These are phyloP conservation scores for Pseudonectria buxi DNA, from an alignment of 2,329 filamentous ascomycete species.

Conservation along the genomic window DNA sequence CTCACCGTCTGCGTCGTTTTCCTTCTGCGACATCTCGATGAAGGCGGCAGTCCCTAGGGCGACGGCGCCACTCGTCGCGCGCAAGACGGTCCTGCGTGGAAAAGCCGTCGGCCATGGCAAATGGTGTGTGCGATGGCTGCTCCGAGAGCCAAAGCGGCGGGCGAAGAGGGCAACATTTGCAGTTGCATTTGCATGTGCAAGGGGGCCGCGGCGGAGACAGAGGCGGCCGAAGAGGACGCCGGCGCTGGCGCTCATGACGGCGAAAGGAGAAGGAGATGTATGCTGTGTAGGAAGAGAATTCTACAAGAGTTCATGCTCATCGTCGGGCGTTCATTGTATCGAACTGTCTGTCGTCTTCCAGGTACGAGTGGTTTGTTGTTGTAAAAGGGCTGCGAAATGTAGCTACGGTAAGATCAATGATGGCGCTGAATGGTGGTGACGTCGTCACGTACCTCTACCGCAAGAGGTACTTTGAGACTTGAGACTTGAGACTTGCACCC, in stretches of 20 bases:
- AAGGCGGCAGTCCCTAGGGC: slow-evolving; percentile 50
- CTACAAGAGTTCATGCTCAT: slow-evolving; percentile 11
- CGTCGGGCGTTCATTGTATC: slow-evolving; percentile 4
- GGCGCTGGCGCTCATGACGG: slow-evolving; percentile 42
- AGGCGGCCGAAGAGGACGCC: slow-evolving; percentile 37
- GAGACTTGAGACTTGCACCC: no score
- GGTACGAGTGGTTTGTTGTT: no score
- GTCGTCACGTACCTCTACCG: slow-evolving; percentile 13
- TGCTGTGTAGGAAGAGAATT: background rate
- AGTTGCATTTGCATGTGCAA: slow-evolving; percentile 16
- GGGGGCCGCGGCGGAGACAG: slow-evolving; percentile 33
- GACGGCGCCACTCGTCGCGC: slow-evolving; percentile 34
- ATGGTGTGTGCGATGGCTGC: slow-evolving; percentile 16
- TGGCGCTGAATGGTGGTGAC: slow-evolving; percentile 16
- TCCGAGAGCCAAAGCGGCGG: slow-evolving; percentile 20
- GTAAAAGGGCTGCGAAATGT: no score
- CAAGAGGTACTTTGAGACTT: no score
- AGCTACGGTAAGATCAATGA: slow-evolving; percentile 6
- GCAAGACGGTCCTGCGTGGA: slow-evolving; percentile 25
- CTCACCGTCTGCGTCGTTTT: slow-evolving; percentile 42
- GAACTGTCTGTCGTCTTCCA: slow-evolving; percentile 1
- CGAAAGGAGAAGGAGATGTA: slow-evolving; percentile 8
- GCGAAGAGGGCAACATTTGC: slow-evolving; percentile 8
- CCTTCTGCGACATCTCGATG: slow-evolving; percentile 49
- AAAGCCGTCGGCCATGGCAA: slow-evolving; percentile 18